phyloP scores from a whole-genome alignment of 2,329 filamentous ascomycete species.

The Sporothrix pallida region DNA sequence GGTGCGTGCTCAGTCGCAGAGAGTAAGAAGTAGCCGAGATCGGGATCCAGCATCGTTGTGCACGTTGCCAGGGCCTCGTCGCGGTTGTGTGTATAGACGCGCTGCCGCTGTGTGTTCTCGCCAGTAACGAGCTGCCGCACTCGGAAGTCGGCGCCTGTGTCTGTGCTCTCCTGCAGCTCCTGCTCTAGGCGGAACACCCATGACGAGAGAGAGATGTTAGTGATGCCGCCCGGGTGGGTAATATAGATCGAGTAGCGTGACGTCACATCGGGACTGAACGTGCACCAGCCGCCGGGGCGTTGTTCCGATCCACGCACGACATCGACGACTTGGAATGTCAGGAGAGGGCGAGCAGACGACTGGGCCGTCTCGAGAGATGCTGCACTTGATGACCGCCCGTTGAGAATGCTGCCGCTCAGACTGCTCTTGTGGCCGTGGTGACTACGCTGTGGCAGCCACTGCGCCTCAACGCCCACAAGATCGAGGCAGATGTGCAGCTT shows the following conservation, averaged over 20 bases:
- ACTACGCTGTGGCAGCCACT: slow-evolving; percentile 66
- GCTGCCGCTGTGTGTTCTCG: slow-evolving; percentile 61
- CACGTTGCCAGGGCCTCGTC: slow-evolving; percentile 59
- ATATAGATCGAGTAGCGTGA: slow-evolving; percentile 69
- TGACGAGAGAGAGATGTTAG: slow-evolving; percentile 63
- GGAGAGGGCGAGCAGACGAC: slow-evolving; percentile 54
- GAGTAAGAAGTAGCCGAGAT: slow-evolving; percentile 67
- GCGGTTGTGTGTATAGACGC: slow-evolving; percentile 60
- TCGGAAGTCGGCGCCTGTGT: slow-evolving; percentile 66
- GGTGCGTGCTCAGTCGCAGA: slow-evolving; percentile 65
- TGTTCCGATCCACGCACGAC: slow-evolving; percentile 62
- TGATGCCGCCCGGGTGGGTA: slow-evolving; percentile 66
- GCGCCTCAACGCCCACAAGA: slow-evolving; percentile 66
- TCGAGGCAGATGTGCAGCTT: slow-evolving; percentile 67
- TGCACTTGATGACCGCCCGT: slow-evolving; percentile 46
- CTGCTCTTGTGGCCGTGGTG: slow-evolving; percentile 44
- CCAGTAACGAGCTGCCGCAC: slow-evolving; percentile 65
- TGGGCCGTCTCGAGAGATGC: slow-evolving; percentile 48
- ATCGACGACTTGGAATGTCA: slow-evolving; percentile 68
- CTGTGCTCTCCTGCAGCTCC: slow-evolving; percentile 62
- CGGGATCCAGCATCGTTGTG: slow-evolving; percentile 62
- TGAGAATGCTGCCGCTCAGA: slow-evolving; percentile 12
- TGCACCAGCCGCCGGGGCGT: slow-evolving; percentile 64
- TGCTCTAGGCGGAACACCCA: slow-evolving; percentile 70
- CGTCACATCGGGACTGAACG: slow-evolving; percentile 65